Evolutionary conservation across 208 protist species (phyloP).

Genomic region (Trypanosoma brucei): DNA sequence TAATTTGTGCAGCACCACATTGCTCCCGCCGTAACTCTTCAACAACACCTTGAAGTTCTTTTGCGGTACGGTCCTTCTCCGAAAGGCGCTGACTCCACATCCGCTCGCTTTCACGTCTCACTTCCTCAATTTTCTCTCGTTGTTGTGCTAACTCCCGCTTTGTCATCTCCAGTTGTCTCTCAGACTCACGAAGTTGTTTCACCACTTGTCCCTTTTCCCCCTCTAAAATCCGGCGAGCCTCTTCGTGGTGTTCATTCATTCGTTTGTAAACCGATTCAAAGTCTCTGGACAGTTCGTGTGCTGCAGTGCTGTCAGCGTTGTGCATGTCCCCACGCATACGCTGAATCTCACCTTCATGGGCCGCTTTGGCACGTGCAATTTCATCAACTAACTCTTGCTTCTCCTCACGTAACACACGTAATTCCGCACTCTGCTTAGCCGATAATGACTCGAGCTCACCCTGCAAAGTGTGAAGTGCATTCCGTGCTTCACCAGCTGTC

Average conservation of each 20-base stretch:
- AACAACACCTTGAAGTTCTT: slow-evolving; percentile 38
- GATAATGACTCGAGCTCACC: slow-evolving; percentile 25
- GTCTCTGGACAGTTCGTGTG: slow-evolving; percentile 25
- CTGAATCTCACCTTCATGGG: slow-evolving; percentile 48
- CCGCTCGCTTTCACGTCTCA: slow-evolving; percentile 25
- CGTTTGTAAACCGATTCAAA: slow-evolving; percentile 22
- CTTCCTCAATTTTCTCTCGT: slow-evolving; percentile 34
- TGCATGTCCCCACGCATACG: slow-evolving; percentile 28
- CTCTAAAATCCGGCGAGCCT: slow-evolving; percentile 31
- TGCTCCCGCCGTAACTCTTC: slow-evolving; percentile 36
- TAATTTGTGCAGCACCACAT: slow-evolving; percentile 16
- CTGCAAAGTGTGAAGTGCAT: slow-evolving; percentile 48
- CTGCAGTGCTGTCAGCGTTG: slow-evolving; percentile 28
- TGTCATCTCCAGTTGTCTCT: slow-evolving; percentile 33
- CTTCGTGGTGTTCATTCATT: slow-evolving; percentile 41
- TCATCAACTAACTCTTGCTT: slow-evolving; percentile 25
- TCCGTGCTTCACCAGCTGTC: slow-evolving; percentile 29
- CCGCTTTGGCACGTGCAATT: slow-evolving; percentile 19
- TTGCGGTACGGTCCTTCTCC: slow-evolving; percentile 26
- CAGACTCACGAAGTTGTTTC: slow-evolving; percentile 24
- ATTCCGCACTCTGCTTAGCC: slow-evolving; percentile 33
- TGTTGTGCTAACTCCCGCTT: slow-evolving; percentile 32
- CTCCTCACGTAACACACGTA: slow-evolving; percentile 44
- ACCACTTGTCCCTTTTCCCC: slow-evolving; percentile 29
- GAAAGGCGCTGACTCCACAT: slow-evolving; percentile 30